Conservation (phyloP, 2,329 filamentous ascomycete genomes). For the Stagonosporopsis cucurbitacearum region DNA sequence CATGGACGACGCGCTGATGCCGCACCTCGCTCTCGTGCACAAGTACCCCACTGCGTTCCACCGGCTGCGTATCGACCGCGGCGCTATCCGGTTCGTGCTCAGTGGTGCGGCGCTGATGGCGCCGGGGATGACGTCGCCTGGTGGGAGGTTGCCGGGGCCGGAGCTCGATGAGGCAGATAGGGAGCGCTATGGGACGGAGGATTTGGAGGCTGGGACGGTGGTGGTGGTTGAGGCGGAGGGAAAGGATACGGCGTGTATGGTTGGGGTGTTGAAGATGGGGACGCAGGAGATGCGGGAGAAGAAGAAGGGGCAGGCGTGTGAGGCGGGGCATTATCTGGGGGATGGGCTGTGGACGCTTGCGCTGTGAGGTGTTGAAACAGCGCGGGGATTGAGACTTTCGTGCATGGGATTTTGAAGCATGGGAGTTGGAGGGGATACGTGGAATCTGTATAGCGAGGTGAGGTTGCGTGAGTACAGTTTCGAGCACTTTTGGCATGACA, state of each 20-base stretch:
- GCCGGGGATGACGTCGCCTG: constrained; percentile 83
- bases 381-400: background rate
- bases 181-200: constrained; percentile 62
- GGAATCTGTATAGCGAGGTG: background rate
- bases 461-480: background rate
- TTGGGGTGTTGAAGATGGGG: constrained; percentile 81
- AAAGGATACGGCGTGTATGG: constrained; percentile 87
- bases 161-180: constrained; percentile 44
- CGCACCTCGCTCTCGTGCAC: constrained; percentile 89
- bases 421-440: background rate
- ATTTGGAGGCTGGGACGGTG: constrained; percentile 79
- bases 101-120: constrained; percentile 95
- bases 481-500: background rate
- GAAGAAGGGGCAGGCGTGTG: constrained; percentile 92
- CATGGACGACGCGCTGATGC: constrained; percentile 76
- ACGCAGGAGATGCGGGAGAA: constrained; percentile 93
- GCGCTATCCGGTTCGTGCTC: constrained; percentile 95
- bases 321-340: constrained; percentile 90
- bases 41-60: constrained; percentile 85
- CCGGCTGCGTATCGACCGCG: constrained; percentile 87
- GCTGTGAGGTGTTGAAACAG: constrained; percentile 38
- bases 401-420: background rate
- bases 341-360: constrained; percentile 88
- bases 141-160: constrained; percentile 75
- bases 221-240: constrained; percentile 93